Evolutionary conservation across 2,329 filamentous ascomycete species (phyloP), one percentile per base, ranked within the genome.

Genomic region (Plectosphaerella cucumerina): DNA sequence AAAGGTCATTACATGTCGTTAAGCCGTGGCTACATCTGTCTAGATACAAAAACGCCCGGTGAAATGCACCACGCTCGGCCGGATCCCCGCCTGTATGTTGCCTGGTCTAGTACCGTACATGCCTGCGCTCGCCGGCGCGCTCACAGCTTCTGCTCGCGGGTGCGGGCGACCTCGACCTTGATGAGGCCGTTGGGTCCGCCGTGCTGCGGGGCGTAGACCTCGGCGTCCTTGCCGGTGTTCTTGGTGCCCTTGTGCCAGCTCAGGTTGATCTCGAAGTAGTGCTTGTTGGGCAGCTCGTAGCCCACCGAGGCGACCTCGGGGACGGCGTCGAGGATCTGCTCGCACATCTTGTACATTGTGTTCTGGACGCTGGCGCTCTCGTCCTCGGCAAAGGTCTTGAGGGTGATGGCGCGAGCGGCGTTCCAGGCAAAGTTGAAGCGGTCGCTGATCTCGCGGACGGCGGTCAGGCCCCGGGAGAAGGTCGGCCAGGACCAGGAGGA

Each of bases 281-380:
- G 94, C 77, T 97, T 97, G 78, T 99, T 99, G 11, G 94, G 94
- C 63, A 99, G 78, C 9, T 86, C 78, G 67, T 97, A 97, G 61
- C 87, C 82, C 41, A 94, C 89, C 20, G 79, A 77, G 43, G 86
- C 81, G 20, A 91, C 81, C 56, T 85, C 76, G 14, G 90, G 87
- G 21, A 85, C 88, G 20, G 78, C 82, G 9, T 81, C 86, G 49
- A 99, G 77, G 59, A 99, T 96, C 68, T 86, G 77, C 69, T 93
- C 87, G 61, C 82, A 85, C 93, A 99, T 99, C 77, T 97, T 95
- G 77, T 97, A 99, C 94, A 99, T 97, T 54, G 93, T 97, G 62
- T 86, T 86, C 74, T 99, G 94, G 21, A 99, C 94, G 62, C 90
- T 96, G 44, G 94, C 89, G 62, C 90, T 96, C 65, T 91, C 79